A percentile compares a stretch with the other conserved stretches of the same genome.
These are phyloP conservation scores for Darksidea phi DNA, from an alignment of 495 filamentous ascomycete species.

Conservation along the genomic window DNA sequence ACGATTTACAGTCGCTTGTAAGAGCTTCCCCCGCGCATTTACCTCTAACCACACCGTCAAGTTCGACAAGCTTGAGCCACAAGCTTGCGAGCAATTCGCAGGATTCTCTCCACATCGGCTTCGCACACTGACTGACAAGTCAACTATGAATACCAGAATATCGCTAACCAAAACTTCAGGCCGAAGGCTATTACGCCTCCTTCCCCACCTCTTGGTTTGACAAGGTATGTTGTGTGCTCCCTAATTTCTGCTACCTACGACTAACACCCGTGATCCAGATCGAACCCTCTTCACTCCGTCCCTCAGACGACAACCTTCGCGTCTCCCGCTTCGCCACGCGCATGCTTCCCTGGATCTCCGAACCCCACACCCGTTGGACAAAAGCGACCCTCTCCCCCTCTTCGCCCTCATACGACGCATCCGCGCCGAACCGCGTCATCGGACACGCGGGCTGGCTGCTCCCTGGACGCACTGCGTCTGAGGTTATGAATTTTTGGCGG, in stretches of 20 bases:
- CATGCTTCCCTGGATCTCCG: conserved; percentile 22
- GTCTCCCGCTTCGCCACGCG: conserved; percentile 13
- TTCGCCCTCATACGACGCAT: conserved; percentile 5
- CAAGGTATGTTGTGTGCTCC: conserved; percentile 3
- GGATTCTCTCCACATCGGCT: too few species aligned
- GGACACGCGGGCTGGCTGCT: conserved; percentile 28
- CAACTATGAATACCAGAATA: neutral
- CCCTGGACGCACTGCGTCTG: conserved; percentile 7
- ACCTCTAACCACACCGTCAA: too few species aligned
- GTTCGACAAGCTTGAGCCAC: too few species aligned
- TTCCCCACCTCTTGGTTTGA: conserved; percentile 18
- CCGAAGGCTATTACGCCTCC: conserved; percentile 24
- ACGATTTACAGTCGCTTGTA: conserved; percentile 20
- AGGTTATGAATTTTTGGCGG: conserved; percentile 24
- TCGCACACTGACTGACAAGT: too few species aligned
- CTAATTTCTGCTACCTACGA: neutral
- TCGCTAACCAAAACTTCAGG: conserved; percentile 1
- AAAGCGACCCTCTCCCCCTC: conserved; percentile 13
- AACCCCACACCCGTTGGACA: conserved; percentile 21
- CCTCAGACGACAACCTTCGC: conserved; percentile 4
- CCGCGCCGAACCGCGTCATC: conserved; percentile 22
- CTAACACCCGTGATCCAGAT: neutral
- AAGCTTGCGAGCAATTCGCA: too few species aligned
- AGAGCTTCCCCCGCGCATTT: neutral
- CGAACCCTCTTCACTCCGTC: neutral